phyloP scores from a whole-genome alignment of 208 protist genomes.

The Acanthamoeba sp. region DNA sequence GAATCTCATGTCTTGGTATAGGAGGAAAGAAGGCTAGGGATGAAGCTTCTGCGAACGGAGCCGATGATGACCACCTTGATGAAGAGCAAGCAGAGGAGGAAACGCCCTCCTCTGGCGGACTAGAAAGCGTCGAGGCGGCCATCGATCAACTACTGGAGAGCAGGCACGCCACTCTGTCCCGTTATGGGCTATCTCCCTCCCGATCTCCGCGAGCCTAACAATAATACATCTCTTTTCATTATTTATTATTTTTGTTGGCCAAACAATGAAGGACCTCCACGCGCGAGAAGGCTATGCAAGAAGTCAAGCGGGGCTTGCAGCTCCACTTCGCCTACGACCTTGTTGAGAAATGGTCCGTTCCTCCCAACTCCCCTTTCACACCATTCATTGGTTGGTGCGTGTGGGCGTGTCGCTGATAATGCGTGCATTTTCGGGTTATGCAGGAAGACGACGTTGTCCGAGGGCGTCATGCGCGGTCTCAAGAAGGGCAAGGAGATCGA shows the following conservation, averaged over 20 bases:
- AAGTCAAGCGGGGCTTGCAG: conserved; percentile 29
- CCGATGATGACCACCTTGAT: neutral
- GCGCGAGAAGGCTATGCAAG: conserved; percentile 26
- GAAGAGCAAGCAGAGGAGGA: conserved; percentile 14
- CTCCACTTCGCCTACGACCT: conserved; percentile 39
- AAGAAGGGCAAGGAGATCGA: conserved; percentile 59
- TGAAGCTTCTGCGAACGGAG: neutral
- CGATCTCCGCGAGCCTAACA: too few species aligned
- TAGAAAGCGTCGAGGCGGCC: conserved; percentile 30
- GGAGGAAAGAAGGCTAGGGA: neutral
- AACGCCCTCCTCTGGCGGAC: neutral
- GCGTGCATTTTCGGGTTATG: neutral
- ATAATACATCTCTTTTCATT: neutral
- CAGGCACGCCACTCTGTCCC: neutral
- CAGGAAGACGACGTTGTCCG: conserved; percentile 23
- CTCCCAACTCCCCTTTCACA: neutral
- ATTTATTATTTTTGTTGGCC: too few species aligned
- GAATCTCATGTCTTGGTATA: neutral
- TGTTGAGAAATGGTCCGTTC: conserved; percentile 50
- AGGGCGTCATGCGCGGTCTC: conserved; percentile 48
- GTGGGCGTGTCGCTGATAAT: neutral
- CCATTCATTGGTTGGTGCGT: neutral
- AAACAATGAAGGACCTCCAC: neutral
- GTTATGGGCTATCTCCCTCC: neutral
- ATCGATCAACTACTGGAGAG: conserved; percentile 61